phyloP scores from a whole-genome alignment of 73 alveolate genomes.

The Paramecium biaurelia region DNA sequence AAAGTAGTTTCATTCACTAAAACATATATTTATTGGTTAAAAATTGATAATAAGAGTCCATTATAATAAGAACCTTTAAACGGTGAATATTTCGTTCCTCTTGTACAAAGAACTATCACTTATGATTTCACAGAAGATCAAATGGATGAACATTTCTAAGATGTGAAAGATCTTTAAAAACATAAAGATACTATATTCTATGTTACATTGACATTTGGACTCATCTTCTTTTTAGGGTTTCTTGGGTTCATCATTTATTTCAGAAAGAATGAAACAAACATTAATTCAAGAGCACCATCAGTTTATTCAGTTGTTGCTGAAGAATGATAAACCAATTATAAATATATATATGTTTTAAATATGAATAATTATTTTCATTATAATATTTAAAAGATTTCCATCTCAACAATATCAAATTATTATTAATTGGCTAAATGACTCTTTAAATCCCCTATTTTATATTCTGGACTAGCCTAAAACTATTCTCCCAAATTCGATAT shows the following conservation, averaged over 20 bases:
- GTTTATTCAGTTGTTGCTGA: neutral
- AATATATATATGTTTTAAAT: neutral
- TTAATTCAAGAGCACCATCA: neutral
- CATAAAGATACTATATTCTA: neutral
- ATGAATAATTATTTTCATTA: neutral
- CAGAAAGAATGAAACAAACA: neutral
- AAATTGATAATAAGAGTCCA: slow-evolving; percentile 7
- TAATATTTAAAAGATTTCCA: neutral
- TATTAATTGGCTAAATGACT: neutral
- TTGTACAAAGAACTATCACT: neutral
- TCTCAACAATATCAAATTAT: neutral
- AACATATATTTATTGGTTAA: slow-evolving; percentile 30
- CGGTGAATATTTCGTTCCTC: neutral
- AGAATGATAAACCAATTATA: neutral
- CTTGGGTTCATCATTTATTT: neutral
- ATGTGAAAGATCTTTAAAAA: slow-evolving; percentile 1
- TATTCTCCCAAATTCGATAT: neutral
- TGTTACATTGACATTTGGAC: neutral
- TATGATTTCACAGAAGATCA: slow-evolving; percentile 8
- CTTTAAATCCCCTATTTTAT: neutral
- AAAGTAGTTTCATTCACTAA: neutral
- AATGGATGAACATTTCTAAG: neutral
- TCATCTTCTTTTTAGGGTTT: neutral
- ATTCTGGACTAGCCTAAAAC: neutral
- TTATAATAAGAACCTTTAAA: neutral